phyloP scores from a whole-genome alignment of 2,329 filamentous ascomycete species.

The Rutstroemia sp. region DNA sequence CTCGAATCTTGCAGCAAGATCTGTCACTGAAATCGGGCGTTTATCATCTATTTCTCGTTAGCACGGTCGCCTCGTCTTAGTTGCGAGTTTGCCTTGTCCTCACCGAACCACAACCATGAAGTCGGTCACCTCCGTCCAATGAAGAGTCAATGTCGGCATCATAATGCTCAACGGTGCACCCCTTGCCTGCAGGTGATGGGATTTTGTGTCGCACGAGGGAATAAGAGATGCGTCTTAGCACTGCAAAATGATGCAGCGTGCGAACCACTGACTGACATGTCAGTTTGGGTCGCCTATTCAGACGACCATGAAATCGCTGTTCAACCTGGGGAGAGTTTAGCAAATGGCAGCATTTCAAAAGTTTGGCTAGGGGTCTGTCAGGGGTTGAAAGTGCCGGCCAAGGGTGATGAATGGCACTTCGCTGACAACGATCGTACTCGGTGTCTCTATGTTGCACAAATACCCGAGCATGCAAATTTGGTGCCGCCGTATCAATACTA shows the following conservation, averaged over 20 bases:
- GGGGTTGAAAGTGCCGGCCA: neutral
- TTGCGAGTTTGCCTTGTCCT: slow-evolving; percentile 10
- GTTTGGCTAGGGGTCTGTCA: neutral
- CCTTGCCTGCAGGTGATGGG: slow-evolving; percentile 7
- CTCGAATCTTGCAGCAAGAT: slow-evolving; percentile 12
- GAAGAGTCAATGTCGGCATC: neutral
- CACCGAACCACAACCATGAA: slow-evolving; percentile 9
- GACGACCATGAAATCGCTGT: neutral
- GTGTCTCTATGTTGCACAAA: neutral
- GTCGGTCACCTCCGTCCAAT: slow-evolving; percentile 7
- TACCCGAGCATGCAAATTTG: too few species aligned
- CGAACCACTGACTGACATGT: neutral
- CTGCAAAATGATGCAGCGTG: neutral
- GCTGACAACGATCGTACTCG: neutral
- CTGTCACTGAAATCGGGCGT: slow-evolving; percentile 13
- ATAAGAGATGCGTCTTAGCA: neutral
- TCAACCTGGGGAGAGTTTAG: neutral
- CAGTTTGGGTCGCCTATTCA: neutral
- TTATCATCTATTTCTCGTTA: slow-evolving; percentile 12
- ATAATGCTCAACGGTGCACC: slow-evolving; percentile 4
- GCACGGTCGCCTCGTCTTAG: slow-evolving; percentile 22
- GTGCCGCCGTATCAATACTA: too few species aligned
- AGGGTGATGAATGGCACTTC: neutral
- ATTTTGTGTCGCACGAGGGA: neutral
- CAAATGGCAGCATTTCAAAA: neutral